A percentile compares a stretch with the other conserved stretches of the same genome.
phyloP scores from a whole-genome alignment of 2,329 filamentous ascomycete genomes.

The Colletotrichum sp. region DNA sequence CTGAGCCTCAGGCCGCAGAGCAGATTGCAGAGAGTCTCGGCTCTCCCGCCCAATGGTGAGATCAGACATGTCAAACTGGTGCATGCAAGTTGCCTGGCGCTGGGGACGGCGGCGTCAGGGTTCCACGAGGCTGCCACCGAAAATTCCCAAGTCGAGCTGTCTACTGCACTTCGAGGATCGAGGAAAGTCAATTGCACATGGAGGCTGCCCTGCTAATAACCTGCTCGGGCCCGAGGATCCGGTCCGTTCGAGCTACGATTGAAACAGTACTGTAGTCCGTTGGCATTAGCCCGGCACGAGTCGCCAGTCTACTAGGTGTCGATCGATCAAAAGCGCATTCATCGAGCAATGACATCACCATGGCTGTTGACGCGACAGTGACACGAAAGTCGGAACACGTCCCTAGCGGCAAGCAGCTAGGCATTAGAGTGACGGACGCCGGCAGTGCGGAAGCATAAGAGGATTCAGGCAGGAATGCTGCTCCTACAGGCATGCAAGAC shows the following conservation, averaged over 20 bases:
- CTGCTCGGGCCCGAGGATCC: not conserved
- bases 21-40: not conserved
- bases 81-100: not conserved
- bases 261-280: not conserved
- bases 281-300: not conserved
- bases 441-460: not conserved
- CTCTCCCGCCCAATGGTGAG: not conserved
- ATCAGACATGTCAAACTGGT: not conserved
- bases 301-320: not conserved
- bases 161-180: not conserved
- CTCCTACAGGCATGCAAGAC: not conserved
- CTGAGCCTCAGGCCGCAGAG: not conserved
- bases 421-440: not conserved
- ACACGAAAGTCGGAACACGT: not conserved
- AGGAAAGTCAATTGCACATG: not conserved
- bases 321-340: not conserved
- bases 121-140: not conserved
- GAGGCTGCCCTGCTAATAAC: not conserved
- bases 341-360: conserved; percentile 13
- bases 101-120: not conserved
- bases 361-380: not conserved
- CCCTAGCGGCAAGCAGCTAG: not conserved
- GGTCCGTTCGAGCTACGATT: not conserved
- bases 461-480: not conserved
- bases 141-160: not conserved